Base-by-base conservation (phyloP, 2,329 filamentous ascomycete species). In the Botrytis porri region DNA sequence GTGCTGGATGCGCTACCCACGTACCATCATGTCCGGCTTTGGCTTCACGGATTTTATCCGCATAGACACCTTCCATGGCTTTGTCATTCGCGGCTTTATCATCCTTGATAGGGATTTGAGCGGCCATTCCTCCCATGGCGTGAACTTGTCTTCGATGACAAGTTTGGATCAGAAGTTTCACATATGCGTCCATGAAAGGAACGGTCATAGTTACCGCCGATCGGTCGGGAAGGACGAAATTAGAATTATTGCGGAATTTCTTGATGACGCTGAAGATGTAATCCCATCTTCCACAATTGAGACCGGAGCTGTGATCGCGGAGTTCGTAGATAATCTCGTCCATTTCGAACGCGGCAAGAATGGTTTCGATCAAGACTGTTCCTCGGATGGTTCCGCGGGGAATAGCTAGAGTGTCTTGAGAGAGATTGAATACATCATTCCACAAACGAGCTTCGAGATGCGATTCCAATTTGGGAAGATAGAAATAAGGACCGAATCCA, bases 261-360 rank as follows among this genome's bases (percentile, higher is more conserved):
- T 99, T 99, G 87, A 99, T 98, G 81, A 95, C 94, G 83, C 92
- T 96, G 88, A 99, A 99, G 85, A 99, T 98, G 88, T 99, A 99
- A 82, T 99, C 96, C 96, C 96, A 99, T 78, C 96, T 92, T 77
- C 96, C 96, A 84, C 96, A 98, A 90, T 99, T 99, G 81, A 99
- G 89, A 65, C 96, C 96, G 10, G 95, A 92, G 83, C 92, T 95
- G 87, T 99, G 96, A 82, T 98, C 95, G 75, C 96, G 92, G 78
- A 99, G 91, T 86, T 98, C 96, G 84, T 98, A 99, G 85, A 99
- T 98, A 84, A 99, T 98, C 90, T 99, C 96, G 80, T 99, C 96
- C 96, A 99, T 99, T 88, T 99, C 96, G 81, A 99, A 99, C 25
- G 95, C 96, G 60, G 96, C 96, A 61, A 95, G 88, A 83, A 99